A percentile compares a stretch with the other conserved stretches of the same genome.
Conservation (phyloP, 192 early-diverging fungal species). For the Physocladia obscura region DNA sequence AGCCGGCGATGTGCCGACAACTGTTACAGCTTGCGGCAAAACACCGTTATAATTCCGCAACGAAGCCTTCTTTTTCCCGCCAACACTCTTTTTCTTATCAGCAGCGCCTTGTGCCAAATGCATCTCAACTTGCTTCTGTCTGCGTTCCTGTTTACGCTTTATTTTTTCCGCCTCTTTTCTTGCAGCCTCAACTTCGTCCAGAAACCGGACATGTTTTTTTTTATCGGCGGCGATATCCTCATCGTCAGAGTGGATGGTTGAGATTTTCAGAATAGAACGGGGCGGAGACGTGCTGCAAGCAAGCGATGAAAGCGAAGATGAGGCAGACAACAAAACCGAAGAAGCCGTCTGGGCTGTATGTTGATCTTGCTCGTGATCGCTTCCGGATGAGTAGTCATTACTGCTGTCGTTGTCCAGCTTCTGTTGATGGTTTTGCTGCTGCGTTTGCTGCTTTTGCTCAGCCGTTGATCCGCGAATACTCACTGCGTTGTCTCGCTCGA, state of each 20-base stretch:
- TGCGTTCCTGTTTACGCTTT: constrained; percentile 17
- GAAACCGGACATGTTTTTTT: constrained; percentile 13
- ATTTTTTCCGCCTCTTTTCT: constrained; percentile 1
- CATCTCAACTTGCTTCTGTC: constrained; percentile 9
- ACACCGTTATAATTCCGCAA: neutral
- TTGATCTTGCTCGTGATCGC: neutral
- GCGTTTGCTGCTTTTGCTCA: neutral
- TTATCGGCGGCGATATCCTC: no score
- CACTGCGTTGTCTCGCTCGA: constrained; percentile 7
- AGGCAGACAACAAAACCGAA: neutral
- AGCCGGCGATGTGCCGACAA: neutral
- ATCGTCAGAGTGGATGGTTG: neutral
- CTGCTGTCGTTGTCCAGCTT: neutral
- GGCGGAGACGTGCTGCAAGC: neutral
- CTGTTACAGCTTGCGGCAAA: neutral
- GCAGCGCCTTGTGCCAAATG: constrained; percentile 2
- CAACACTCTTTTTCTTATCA: neutral
- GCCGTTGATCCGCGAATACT: constrained; percentile 7
- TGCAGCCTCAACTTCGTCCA: constrained; percentile 19
- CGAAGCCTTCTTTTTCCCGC: neutral
- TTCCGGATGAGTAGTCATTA: neutral
- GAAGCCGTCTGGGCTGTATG: neutral
- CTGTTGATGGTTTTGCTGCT: neutral
- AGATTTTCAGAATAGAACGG: constrained; percentile 14
- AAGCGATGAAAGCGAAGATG: no score